Base-by-base conservation (phyloP, 495 filamentous ascomycete species). In the Hypoxylon rickii region DNA sequence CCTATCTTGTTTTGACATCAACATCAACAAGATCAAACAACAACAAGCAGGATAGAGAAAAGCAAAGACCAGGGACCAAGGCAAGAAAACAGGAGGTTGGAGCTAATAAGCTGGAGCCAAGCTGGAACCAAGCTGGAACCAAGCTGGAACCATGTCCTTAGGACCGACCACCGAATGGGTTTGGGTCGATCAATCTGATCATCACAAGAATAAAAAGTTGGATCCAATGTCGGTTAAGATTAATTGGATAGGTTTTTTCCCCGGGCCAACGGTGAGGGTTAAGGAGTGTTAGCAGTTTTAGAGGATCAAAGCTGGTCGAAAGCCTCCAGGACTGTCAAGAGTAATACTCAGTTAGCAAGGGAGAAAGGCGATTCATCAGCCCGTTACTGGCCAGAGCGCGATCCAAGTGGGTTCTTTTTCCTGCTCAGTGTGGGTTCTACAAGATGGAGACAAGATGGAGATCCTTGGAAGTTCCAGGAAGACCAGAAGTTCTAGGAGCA, bases 141-240 rank as follows among this genome's bases (percentile, higher is more conserved):
- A 29, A n/a, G n/a, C n/a, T n/a, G n/a, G n/a, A n/a, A n/a, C n/a
- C n/a, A n/a, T n/a, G n/a, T n/a, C n/a, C n/a, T n/a, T n/a, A n/a
- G n/a, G n/a, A 29, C 24, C 24, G 10, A 4, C 50, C 44, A 49
- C 16, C 33, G 10, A 21, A 41, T 32, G 37, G 43, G 26, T 48
- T 33, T 42, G 32, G 34, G 34, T 18, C 13, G 11, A 18, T 38
- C 34, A 31, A 43, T 56, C 47, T 48, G 51, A 62, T 62, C 51
- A 47, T 61, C 57, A 49, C 38, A 37, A 15, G 7, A 13, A 49
- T 31, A 37, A 15, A 3, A 13, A 36, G n/a, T 3, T 36, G 32
- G 7, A 47, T 17, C 32, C 16, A 31, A 37, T 44, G 24, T 38
- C 32, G 32, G 32, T 12, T 34, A 34, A 29, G 32, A 34, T 12